Evolutionary conservation across 2,329 filamentous ascomycete genomes (phyloP), one percentile per base, ranked within the genome.

Genomic region (Botryotinia globosa): DNA sequence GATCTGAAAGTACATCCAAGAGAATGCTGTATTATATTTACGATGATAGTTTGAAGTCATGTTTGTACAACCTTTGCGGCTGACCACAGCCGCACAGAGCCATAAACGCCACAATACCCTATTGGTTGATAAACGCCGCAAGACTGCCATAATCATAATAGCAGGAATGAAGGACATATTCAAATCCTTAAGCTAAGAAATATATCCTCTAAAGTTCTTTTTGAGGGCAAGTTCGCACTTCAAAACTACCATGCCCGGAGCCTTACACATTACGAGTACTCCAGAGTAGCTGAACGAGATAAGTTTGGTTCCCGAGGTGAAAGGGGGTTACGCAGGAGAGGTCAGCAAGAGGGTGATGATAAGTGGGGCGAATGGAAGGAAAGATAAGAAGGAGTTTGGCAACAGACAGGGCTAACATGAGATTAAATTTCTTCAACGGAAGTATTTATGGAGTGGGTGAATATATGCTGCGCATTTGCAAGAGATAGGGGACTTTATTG

Each of bases 301-400:
- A 8, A 29, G 1, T 9, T 14, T 51, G 48, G n/a, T 51, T 51
- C 5, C 44, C 12, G 32, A 34, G 12, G 4, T 32, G 12, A 48
- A 65, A 32, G 32, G 10, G 9, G 5, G 48, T 1, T 51, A 51
- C 25, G 25, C 4, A 51, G 25, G 48, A 51, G 48, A 25, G 25
- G 25, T 9, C 29, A 34, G 8, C 42, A 48, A 6, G 20, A 32
- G 29, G 29, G 45, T 34, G 20, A 48, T 25, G 22, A 64, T 22
- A 64, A 45, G 42, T 45, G 39, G 16, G 39, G 42, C n/a, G 2
- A 29, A 63, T 22, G 22, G 32, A 64, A 34, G 25, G 22, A 64
- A 45, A 14, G n/a, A 45, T 45, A 64, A 44, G 62, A 64, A n/a
- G 48, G 48, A 51, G 32, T 34, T 61, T 61, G 58, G 58, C 34